These are phyloP conservation scores for Plasmodium vivax DNA, from an alignment of 169 alveolate species.

Conservation along the genomic window DNA sequence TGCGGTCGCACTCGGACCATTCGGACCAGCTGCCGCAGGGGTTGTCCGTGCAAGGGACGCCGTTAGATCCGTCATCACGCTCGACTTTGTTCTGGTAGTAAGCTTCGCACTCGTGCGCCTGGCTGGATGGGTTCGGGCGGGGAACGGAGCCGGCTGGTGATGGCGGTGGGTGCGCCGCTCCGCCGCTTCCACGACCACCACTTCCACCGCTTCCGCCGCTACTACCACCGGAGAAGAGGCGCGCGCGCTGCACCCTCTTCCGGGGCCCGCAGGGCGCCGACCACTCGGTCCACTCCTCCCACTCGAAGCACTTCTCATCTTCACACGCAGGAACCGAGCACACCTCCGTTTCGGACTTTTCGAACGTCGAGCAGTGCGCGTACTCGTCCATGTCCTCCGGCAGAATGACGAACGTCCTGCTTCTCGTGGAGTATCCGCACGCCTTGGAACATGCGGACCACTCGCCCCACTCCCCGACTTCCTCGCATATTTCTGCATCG, in stretches of 20 bases:
- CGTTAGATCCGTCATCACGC: constrained; percentile 30
- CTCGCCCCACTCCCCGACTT: constrained; percentile 61
- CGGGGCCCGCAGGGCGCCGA: constrained; percentile 64
- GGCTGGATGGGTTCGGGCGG: neutral
- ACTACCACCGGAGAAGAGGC: neutral
- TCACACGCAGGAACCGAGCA: constrained; percentile 62
- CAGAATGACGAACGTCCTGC: constrained; percentile 21
- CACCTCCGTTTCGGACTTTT: constrained; percentile 45
- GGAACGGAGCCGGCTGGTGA: neutral
- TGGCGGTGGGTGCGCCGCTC: neutral
- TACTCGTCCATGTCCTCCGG: constrained; percentile 32
- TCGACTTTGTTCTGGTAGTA: constrained; percentile 34
- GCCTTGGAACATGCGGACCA: constrained; percentile 67
- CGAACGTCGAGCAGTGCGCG: constrained; percentile 8
- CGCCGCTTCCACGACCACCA: neutral
- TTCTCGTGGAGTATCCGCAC: constrained; percentile 69
- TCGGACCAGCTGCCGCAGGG: constrained; percentile 70
- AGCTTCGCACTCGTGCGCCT: constrained; percentile 9
- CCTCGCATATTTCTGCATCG: constrained; percentile 40
- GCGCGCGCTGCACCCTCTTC: constrained; percentile 64
- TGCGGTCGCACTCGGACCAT: constrained; percentile 66
- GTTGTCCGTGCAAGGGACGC: constrained; percentile 8
- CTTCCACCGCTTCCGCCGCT: neutral
- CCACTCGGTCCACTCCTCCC: constrained; percentile 71
- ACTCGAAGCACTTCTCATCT: constrained; percentile 67